Evolutionary conservation across 2,329 filamentous ascomycete species (phyloP).

Genomic region (Cladosporium sp.): DNA sequence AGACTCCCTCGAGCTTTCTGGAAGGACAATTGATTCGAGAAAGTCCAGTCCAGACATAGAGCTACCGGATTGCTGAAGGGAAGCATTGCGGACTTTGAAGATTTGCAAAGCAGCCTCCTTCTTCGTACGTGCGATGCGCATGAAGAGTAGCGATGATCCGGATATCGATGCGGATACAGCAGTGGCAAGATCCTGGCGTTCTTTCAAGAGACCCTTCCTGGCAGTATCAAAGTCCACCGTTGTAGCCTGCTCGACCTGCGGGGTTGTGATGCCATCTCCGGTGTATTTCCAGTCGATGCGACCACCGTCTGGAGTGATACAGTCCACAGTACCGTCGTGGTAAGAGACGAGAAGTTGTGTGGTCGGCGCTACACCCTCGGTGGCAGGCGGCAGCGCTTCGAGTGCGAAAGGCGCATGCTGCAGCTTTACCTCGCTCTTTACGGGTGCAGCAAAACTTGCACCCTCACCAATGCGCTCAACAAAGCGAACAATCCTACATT

Average conservation of each 20-base stretch:
- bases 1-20: not conserved
- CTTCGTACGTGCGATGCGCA: slow-evolving; percentile 5
- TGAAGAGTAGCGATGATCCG: slow-evolving; percentile 18
- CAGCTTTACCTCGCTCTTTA: slow-evolving; percentile 22
- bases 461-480: slow-evolving; percentile 40
- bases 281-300: slow-evolving; percentile 10
- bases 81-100: slow-evolving; percentile 1
- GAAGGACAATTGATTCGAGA: slow-evolving; percentile 5
- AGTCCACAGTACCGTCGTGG: slow-evolving; percentile 25
- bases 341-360: slow-evolving; percentile 24
- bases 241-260: slow-evolving; percentile 12
- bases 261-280: not conserved
- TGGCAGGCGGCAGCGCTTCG: not conserved
- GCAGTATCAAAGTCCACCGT: slow-evolving; percentile 32
- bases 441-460: slow-evolving; percentile 23
- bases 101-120: slow-evolving; percentile 3
- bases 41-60: slow-evolving; percentile 9
- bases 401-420: slow-evolving; percentile 6
- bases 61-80: slow-evolving; percentile 30
- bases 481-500: slow-evolving; percentile 49
- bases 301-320: slow-evolving; percentile 17
- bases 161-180: slow-evolving; percentile 6
- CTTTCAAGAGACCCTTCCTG: slow-evolving; percentile 38
- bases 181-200: slow-evolving; percentile 33
- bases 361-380: not conserved